phyloP scores from a whole-genome alignment of 2,329 filamentous ascomycete genomes.

The Macroventuria anomochaeta region DNA sequence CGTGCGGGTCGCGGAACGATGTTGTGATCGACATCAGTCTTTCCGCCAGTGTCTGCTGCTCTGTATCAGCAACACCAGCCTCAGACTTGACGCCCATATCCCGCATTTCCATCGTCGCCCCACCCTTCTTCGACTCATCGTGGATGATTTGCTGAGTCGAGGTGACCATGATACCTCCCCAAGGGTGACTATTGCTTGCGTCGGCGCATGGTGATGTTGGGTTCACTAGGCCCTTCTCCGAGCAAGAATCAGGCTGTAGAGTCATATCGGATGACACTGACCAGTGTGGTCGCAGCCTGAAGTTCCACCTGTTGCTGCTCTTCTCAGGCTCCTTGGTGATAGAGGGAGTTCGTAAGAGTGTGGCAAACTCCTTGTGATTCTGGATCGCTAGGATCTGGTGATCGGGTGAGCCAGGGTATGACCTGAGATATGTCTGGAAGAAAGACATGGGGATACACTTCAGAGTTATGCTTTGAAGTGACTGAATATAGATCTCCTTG shows the following conservation, averaged over 20 bases:
- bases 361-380: slow-evolving; percentile 56
- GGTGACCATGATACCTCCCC: slow-evolving; percentile 50
- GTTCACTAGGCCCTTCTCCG: slow-evolving; percentile 40
- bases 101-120: slow-evolving; percentile 35
- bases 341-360: slow-evolving; percentile 33
- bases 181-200: slow-evolving; percentile 27
- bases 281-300: slow-evolving; percentile 19
- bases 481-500: slow-evolving; percentile 50
- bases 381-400: slow-evolving; percentile 53
- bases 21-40: slow-evolving; percentile 41
- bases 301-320: slow-evolving; percentile 24
- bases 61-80: slow-evolving; percentile 44
- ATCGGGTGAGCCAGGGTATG: slow-evolving; percentile 54
- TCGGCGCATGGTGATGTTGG: slow-evolving; percentile 4
- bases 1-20: slow-evolving; percentile 36
- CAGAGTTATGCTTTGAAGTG: slow-evolving; percentile 35
- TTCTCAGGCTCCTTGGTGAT: slow-evolving; percentile 13
- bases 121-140: slow-evolving; percentile 32
- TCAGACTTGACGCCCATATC: slow-evolving; percentile 45
- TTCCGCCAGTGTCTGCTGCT: slow-evolving; percentile 53
- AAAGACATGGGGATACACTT: slow-evolving; percentile 53
- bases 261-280: slow-evolving; percentile 18
- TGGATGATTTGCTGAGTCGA: slow-evolving; percentile 46
- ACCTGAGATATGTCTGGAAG: slow-evolving; percentile 54
- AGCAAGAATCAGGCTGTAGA: slow-evolving; percentile 36